phyloP scores from a whole-genome alignment of 2,329 filamentous ascomycete species.

The Talaromyces amestolkiae region DNA sequence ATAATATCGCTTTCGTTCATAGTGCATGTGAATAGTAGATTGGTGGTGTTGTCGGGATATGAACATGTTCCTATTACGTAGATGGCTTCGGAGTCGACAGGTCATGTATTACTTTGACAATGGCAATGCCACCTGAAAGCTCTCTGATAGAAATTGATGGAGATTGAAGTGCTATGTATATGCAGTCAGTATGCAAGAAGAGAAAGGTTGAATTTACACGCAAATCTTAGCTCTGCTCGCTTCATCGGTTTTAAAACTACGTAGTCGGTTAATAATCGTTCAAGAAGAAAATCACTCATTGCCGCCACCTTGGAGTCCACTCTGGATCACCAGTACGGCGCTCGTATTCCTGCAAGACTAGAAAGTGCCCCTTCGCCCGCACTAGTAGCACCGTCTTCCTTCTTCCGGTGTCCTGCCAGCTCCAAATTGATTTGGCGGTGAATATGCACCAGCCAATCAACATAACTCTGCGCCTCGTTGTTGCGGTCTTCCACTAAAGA shows the following conservation, averaged over 20 bases:
- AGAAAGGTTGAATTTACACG: background rate
- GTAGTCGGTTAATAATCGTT: background rate
- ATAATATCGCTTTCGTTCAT: background rate
- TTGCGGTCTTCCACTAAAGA: conserved; percentile 91
- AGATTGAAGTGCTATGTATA: background rate
- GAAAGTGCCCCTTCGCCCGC: conserved; percentile 43
- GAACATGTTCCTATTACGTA: background rate
- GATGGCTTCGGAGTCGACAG: background rate
- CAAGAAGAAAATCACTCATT: conserved; percentile 2
- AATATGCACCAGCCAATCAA: conserved; percentile 95
- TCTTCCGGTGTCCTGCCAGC: conserved; percentile 53
- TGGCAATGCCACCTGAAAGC: background rate
- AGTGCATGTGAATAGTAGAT: background rate
- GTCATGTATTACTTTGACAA: background rate
- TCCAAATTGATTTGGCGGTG: conserved; percentile 92
- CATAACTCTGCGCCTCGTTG: conserved; percentile 96
- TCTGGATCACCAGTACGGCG: conserved; percentile 43
- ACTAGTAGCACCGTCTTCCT: conserved; percentile 39
- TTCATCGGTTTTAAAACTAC: background rate
- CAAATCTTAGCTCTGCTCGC: conserved; percentile 1
- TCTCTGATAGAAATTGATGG: too few relatives aligned
- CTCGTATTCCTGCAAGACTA: conserved; percentile 46
- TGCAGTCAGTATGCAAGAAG: conserved; percentile 6
- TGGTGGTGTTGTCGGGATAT: background rate
- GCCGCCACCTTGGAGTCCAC: background rate